Conservation (phyloP, 331 rosid genomes). For the Saraca asoca region DNA sequence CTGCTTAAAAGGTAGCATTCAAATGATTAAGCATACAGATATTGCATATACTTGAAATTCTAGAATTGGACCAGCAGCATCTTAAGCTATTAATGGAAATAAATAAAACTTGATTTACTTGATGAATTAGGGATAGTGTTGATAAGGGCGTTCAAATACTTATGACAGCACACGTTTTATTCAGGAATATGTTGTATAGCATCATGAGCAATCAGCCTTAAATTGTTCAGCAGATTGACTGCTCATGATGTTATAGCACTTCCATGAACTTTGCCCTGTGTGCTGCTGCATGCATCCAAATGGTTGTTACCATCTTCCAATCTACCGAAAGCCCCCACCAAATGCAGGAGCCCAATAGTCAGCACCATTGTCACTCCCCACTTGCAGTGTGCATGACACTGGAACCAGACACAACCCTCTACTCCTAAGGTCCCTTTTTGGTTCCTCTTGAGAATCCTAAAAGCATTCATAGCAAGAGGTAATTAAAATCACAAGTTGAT, state of each 20-base stretch:
- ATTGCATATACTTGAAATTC: conserved; percentile 53
- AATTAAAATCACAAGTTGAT: background rate
- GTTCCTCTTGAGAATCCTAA: conserved; percentile 62
- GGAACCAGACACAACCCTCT: conserved; percentile 98
- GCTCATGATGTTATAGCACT: conserved; percentile 97
- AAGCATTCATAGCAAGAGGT: conserved; percentile 6
- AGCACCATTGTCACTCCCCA: conserved; percentile 95
- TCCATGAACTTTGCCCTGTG: conserved; percentile 45
- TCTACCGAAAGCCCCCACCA: conserved; percentile 71
- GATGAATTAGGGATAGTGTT: conserved; percentile 34
- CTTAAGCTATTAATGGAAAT: conserved; percentile 32
- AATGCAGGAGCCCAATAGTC: conserved; percentile 98
- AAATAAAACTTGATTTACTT: conserved; percentile 32
- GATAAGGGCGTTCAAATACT: conserved; percentile 42
- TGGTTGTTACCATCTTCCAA: conserved; percentile 27
- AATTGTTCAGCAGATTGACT: conserved; percentile 81
- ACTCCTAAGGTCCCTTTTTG: conserved; percentile 80
- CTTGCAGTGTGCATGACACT: conserved; percentile 90
- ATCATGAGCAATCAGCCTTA: conserved; percentile 99
- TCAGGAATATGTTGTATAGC: conserved; percentile 66
- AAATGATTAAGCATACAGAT: conserved; percentile 46
- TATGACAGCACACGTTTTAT: conserved; percentile 36
- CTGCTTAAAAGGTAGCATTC: conserved; percentile 40
- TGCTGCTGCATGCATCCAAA: conserved; percentile 30
- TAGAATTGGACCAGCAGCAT: conserved; percentile 39